Conservation (phyloP, 1,139 yeast species). For the Protomyces macrosporus region DNA sequence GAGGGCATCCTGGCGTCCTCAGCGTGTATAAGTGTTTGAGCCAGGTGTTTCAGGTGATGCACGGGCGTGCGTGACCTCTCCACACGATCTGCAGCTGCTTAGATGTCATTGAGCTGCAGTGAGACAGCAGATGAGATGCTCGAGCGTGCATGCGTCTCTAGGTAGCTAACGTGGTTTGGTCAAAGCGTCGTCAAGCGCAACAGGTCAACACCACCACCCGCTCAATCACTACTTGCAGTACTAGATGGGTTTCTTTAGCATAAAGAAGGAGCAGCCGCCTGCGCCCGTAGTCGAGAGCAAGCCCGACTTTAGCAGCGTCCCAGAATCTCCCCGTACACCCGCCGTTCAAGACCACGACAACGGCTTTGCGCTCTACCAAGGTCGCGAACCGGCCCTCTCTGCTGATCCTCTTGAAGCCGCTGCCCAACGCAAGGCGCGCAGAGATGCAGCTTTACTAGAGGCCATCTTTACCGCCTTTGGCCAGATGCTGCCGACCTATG, state of each 20-base stretch:
- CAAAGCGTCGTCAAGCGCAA: too few species aligned
- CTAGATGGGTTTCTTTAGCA: constrained; percentile 12
- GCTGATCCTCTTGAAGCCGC: constrained; percentile 17
- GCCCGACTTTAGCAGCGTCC: constrained; percentile 3
- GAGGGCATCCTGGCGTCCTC: too few species aligned
- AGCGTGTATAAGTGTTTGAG: too few species aligned
- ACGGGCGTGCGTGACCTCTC: too few species aligned
- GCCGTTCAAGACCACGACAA: constrained; percentile 2
- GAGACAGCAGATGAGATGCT: too few species aligned
- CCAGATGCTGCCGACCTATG: constrained; percentile 14
- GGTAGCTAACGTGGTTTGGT: too few species aligned
- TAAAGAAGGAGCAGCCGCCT: constrained; percentile 14
- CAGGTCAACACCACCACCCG: too few species aligned
- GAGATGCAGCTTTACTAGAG: constrained; percentile 13
- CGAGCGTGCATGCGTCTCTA: too few species aligned
- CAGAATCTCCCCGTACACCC: background rate
- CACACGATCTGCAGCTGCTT: too few species aligned
- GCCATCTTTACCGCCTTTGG: constrained; percentile 22
- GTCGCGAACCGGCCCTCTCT: background rate
- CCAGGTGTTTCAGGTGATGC: too few species aligned
- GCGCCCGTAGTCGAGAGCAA: background rate
- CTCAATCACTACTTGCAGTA: too few species aligned
- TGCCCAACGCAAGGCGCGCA: constrained; percentile 5
- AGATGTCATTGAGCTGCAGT: too few species aligned
- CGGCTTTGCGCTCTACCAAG: constrained; percentile 6